A percentile compares a stretch with the other conserved stretches of the same genome.
These are phyloP conservation scores for Lentinula novae-zelandiae DNA, from an alignment of 1,284 basidiomycete species.

Conservation along the genomic window DNA sequence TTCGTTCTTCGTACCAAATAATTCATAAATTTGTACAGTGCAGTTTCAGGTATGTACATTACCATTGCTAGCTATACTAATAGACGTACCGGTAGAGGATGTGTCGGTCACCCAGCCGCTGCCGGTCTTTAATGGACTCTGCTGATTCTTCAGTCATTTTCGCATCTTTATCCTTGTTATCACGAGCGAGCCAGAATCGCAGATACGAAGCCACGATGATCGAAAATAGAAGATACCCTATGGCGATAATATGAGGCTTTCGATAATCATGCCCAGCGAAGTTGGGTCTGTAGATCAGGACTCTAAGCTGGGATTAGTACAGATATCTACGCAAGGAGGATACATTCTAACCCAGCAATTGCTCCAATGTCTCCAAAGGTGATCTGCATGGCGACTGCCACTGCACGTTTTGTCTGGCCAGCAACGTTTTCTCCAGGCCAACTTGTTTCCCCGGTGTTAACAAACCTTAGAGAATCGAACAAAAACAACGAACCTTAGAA, in stretches of 20 bases:
- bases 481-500: conserved; percentile 39
- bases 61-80: conserved; percentile 3
- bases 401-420: conserved; percentile 66
- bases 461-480: neutral
- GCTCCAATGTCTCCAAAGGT: conserved; percentile 64
- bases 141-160: conserved; percentile 9
- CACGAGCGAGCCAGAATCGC: conserved; percentile 47
- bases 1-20: neutral
- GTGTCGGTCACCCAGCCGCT: conserved; percentile 32
- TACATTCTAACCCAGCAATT: conserved; percentile 40
- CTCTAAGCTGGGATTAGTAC: conserved; percentile 21
- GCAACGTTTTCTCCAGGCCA: conserved; percentile 74
- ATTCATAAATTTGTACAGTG: neutral
- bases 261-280: conserved; percentile 47
- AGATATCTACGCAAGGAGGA: neutral
- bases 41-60: neutral
- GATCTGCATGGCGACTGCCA: conserved; percentile 65
- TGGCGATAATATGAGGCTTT: conserved; percentile 56
- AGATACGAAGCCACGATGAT: conserved; percentile 43
- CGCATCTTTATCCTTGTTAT: conserved; percentile 45
- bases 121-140: conserved; percentile 20
- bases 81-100: conserved; percentile 34
- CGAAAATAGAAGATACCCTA: conserved; percentile 54
- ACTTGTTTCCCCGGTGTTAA: conserved; percentile 23
- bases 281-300: conserved; percentile 50